Conservation (phyloP, 768 basidiomycete species). For the Lactarius pseudohatsudake region DNA sequence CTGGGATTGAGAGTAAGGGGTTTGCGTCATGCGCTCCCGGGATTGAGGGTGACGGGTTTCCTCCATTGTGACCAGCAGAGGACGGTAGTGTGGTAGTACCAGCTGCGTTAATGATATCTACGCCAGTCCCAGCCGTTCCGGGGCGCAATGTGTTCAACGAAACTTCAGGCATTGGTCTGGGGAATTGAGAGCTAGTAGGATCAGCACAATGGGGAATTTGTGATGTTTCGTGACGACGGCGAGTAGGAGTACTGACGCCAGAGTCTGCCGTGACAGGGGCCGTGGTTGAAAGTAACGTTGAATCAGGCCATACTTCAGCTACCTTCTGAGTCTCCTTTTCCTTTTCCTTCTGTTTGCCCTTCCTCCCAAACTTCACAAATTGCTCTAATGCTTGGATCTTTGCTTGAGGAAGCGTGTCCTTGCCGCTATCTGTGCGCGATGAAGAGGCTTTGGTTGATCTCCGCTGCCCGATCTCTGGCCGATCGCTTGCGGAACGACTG, state of each 20-base stretch:
- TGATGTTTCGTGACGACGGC: not conserved
- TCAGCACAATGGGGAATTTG: not conserved
- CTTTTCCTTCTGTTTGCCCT: constrained; percentile 20
- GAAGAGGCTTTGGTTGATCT: constrained; percentile 6
- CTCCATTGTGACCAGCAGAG: not conserved
- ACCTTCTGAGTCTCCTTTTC: constrained; percentile 7
- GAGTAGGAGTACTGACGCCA: not conserved
- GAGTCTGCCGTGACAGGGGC: not conserved
- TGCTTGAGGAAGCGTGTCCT: constrained; percentile 17
- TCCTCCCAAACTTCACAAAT: constrained; percentile 28
- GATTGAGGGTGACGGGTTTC: not conserved
- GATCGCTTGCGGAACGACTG: constrained; percentile 16
- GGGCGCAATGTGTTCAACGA: not conserved
- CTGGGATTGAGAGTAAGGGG: not conserved
- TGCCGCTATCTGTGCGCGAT: constrained; percentile 2
- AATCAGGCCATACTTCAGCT: constrained; percentile 28
- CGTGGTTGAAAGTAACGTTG: constrained; percentile 19
- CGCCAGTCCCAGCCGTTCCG: constrained; percentile 1
- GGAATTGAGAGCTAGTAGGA: not conserved
- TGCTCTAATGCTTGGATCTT: constrained; percentile 26
- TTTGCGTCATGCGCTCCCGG: not conserved
- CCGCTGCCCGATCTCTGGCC: constrained; percentile 5
- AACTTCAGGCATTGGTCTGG: not conserved
- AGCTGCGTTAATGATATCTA: not conserved
- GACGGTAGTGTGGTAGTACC: not conserved